Evolutionary conservation across 2,329 filamentous ascomycete genomes (phyloP).

Genomic region (Sclerotinia subarctica): DNA sequence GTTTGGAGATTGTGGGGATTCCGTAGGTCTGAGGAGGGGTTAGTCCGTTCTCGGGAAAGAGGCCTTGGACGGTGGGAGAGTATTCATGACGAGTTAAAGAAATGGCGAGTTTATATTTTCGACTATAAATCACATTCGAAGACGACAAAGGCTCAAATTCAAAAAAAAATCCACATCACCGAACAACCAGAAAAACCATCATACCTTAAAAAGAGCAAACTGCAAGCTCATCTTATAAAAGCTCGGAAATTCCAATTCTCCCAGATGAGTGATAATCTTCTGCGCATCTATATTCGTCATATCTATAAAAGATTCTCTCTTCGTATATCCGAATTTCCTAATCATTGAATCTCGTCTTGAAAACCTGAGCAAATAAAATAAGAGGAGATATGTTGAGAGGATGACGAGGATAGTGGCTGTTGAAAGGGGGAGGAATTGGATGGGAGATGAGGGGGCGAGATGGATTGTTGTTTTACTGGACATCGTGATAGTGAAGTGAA

Average conservation of each 20-base stretch:
- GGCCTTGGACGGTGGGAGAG: too few relatives aligned
- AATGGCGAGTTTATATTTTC: too few relatives aligned
- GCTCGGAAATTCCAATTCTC: slow-evolving; percentile 54
- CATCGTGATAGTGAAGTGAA: background rate
- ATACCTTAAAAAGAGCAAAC: slow-evolving; percentile 57
- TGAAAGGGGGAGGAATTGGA: background rate
- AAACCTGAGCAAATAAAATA: slow-evolving; percentile 39
- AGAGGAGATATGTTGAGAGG: slow-evolving; percentile 6
- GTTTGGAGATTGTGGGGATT: slow-evolving; percentile 51
- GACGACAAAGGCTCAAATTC: background rate
- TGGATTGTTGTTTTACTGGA: background rate
- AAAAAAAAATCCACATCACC: background rate
- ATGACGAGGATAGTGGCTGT: background rate
- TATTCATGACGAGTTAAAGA: too few relatives aligned
- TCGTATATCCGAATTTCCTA: slow-evolving; percentile 45
- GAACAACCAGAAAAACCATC: slow-evolving; percentile 20
- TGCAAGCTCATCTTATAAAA: slow-evolving; percentile 50
- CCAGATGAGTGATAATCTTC: slow-evolving; percentile 46
- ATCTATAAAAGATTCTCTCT: slow-evolving; percentile 44
- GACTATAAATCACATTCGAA: too few relatives aligned
- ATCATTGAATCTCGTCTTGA: slow-evolving; percentile 42
- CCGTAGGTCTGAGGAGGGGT: slow-evolving; percentile 47
- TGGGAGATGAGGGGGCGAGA: background rate
- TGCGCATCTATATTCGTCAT: slow-evolving; percentile 55
- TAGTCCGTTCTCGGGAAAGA: background rate